Evolutionary conservation across 2,329 filamentous ascomycete species (phyloP), one percentile per base, ranked within the genome.

Genomic region (Curvularia sp.): DNA sequence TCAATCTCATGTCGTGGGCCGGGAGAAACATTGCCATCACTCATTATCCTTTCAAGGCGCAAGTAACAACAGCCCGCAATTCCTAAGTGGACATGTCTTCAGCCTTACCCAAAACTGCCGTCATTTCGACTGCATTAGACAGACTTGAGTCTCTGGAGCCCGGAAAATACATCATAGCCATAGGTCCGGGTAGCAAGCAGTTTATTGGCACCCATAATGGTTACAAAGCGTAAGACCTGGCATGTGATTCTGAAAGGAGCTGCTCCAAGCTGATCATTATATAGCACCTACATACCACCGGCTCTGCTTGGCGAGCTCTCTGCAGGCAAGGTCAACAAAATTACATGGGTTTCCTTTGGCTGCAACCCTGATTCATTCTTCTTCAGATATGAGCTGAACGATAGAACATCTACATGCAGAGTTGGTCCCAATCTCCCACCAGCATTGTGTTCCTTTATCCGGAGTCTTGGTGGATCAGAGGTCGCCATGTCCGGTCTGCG

Each of bases 331-430:
- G 43, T 70, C 38, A 64, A 55, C 36, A 68, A 60, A 48, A 59
- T 76, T 7, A 53, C 55, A 2, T 71, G 67, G 59, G 74, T 61
- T 5, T 69, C 74, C 0, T 74, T 70, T 38, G 71, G 73, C 32
- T 59, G 53, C 42, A 36, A 54, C 2, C 34, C 45, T 1, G 55
- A 71, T 10, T 71, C 70, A 0, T 76, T 66, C 67, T 74, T 75
- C 64, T 66, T 74, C 28, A 49, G 52, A 0, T 72, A 61, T 27
- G 58, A 72, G 53, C 56, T 60, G 42, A 28, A 27, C 10, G 47
- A 69, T 28, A 66, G 67, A 21, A 42, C 19, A 1, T 43, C 25
- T 13, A 25, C 25, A 4, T 60, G 59, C 32, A 61, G 55, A 12
- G 41, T 57, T 42, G 69, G 70, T 18, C 19, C 45, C 2, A 48